phyloP scores from a whole-genome alignment of 345 rosid genomes.

The Eucalyptus cladocalyx region DNA sequence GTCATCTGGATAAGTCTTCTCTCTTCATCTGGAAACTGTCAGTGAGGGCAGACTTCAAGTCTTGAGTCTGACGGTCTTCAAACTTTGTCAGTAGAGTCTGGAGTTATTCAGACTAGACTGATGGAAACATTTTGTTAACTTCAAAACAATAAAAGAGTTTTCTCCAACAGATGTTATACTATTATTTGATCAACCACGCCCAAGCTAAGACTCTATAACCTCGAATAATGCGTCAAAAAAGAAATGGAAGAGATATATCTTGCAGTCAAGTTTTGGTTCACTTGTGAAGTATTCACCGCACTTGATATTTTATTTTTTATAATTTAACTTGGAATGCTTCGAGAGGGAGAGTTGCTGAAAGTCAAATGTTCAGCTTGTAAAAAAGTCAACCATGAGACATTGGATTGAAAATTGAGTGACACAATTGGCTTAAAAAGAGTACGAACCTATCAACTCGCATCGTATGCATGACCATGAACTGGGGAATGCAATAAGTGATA shows the following conservation, averaged over 20 bases:
- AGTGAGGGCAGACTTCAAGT: too few relatives aligned
- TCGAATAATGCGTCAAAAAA: too few relatives aligned
- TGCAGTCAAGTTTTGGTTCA: too few relatives aligned
- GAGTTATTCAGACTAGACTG: too few relatives aligned
- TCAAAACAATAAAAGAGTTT: too few relatives aligned
- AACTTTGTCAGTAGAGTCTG: too few relatives aligned
- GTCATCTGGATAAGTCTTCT: too few relatives aligned
- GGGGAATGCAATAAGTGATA: neutral
- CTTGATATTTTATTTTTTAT: neutral
- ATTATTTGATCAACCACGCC: neutral
- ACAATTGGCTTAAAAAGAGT: neutral
- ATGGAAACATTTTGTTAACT: too few relatives aligned
- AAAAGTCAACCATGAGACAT: neutral
- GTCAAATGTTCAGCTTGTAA: neutral
- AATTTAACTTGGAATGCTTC: too few relatives aligned
- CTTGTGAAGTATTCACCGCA: neutral
- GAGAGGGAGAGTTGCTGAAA: neutral
- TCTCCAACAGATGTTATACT: neutral
- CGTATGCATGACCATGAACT: neutral
- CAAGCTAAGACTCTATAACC: neutral
- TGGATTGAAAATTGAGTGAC: too few relatives aligned
- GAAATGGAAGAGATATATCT: neutral
- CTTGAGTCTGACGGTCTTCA: too few relatives aligned
- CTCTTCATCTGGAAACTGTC: too few relatives aligned
- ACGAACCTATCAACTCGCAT: neutral